Percentiles rank a stretch among this genome's conserved stretches.
These are phyloP conservation scores for Zymoseptoria tritici DNA, from an alignment of 2,329 filamentous ascomycete species.

Conservation along the genomic window DNA sequence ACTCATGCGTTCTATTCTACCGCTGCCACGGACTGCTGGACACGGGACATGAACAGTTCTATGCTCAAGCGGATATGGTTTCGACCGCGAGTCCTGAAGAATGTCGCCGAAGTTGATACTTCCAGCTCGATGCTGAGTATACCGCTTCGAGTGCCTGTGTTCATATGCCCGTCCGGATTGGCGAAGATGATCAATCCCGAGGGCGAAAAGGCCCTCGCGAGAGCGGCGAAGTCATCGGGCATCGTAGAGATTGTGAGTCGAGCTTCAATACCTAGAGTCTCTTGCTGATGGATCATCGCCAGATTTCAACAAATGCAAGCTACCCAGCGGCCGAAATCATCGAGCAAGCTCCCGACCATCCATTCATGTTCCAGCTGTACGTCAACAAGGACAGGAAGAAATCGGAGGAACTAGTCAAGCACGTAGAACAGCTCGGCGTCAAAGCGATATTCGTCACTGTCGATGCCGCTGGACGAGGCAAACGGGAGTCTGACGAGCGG, in stretches of 20 bases:
- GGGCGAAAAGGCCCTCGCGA: constrained; percentile 30
- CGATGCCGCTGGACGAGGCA: constrained; percentile 51
- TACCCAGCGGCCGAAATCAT: constrained; percentile 27
- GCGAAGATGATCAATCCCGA: constrained; percentile 29
- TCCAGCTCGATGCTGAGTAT: constrained; percentile 19
- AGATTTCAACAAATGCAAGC: constrained; percentile 26
- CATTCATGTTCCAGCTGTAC: constrained; percentile 55
- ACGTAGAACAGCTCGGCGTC: constrained; percentile 41
- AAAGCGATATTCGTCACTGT: constrained; percentile 53
- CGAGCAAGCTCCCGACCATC: constrained; percentile 18
- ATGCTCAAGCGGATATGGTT: constrained; percentile 20
- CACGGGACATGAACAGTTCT: constrained; percentile 14
- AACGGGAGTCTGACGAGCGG: constrained; percentile 44
- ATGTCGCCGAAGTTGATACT: constrained; percentile 18
- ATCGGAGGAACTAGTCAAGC: constrained; percentile 43
- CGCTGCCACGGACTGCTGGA: constrained; percentile 20
- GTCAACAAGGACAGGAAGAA: constrained; percentile 50
- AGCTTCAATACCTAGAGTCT: not conserved
- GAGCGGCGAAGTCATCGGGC: constrained; percentile 18
- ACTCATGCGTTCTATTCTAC: constrained; percentile 21
- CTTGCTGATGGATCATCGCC: not conserved
- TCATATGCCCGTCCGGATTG: constrained; percentile 30
- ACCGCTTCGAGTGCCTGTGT: constrained; percentile 26
- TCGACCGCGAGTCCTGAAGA: constrained; percentile 18
- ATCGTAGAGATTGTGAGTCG: constrained; percentile 19